Percentiles rank a stretch among this genome's conserved stretches.
phyloP scores from a whole-genome alignment of 2,329 filamentous ascomycete genomes.

The Myriosclerotinia curreyana region DNA sequence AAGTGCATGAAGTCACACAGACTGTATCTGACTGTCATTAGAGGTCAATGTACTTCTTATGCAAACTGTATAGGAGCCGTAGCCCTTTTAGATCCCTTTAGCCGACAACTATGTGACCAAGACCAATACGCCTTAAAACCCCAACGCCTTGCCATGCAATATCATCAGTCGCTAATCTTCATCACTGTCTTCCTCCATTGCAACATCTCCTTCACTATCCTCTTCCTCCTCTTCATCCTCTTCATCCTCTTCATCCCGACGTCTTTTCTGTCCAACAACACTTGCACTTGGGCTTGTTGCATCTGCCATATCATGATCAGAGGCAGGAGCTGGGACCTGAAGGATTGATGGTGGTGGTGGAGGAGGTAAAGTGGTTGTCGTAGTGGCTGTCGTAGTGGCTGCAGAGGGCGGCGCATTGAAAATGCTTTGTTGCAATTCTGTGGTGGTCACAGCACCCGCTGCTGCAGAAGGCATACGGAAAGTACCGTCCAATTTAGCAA shows the following conservation, averaged over 20 bases:
- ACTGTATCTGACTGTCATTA: slow-evolving; percentile 16
- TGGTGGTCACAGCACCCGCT: slow-evolving; percentile 59
- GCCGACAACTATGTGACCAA: slow-evolving; percentile 6
- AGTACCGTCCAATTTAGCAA: slow-evolving; percentile 88
- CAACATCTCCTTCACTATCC: slow-evolving; percentile 66
- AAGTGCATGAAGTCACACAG: slow-evolving; percentile 20
- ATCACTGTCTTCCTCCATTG: slow-evolving; percentile 53
- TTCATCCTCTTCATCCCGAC: slow-evolving; percentile 59
- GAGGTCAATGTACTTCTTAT: slow-evolving; percentile 11
- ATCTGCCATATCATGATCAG: slow-evolving; percentile 51
- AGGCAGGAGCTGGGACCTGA: slow-evolving; percentile 48
- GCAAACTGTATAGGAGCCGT: slow-evolving; percentile 12
- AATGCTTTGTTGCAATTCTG: slow-evolving; percentile 74
- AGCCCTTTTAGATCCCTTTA: slow-evolving; percentile 10
- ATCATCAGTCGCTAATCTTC: slow-evolving; percentile 31
- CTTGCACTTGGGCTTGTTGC: slow-evolving; percentile 52
- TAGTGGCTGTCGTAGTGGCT: slow-evolving; percentile 42
- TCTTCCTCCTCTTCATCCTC: slow-evolving; percentile 49
- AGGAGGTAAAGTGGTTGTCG: slow-evolving; percentile 41
- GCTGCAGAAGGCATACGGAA: slow-evolving; percentile 66
- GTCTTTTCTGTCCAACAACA: slow-evolving; percentile 62
- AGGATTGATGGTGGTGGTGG: slow-evolving; percentile 42
- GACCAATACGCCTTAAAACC: slow-evolving; percentile 25
- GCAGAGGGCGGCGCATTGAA: slow-evolving; percentile 65
- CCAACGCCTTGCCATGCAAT: slow-evolving; percentile 32